Evolutionary conservation across 805 yeast species (phyloP), one percentile per base, ranked within the genome.

Genomic region (Saturnispora sekii): DNA sequence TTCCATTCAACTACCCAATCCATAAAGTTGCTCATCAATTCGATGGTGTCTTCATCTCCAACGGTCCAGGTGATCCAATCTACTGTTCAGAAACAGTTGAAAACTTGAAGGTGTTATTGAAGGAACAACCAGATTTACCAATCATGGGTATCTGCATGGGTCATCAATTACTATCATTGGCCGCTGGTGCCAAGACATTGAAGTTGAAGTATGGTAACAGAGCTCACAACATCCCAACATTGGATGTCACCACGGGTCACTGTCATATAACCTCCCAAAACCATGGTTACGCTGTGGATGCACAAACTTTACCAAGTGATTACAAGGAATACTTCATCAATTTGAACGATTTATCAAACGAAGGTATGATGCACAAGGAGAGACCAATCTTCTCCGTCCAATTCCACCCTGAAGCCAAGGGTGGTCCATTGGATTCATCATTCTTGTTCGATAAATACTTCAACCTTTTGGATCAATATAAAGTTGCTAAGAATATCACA

Each of bases 371-470:
- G 57, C 98, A 93, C 66, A 74, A 70, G 46, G 61, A 77, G 34
- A 82, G 77, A 63, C 99, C 99, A 43, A 84, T 90, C 45, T 93
- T 90, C 69, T 86, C 96, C 33, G 87, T 96, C 2, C 98, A 93
- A 67, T 93, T 93, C 76, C 99, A 93, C 64, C 99, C 99, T 40
- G 99, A 93, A 67, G 97, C 98, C 47, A 90, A 88, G 69, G 97
- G 98, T 57, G 99, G 99, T 55, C 99, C 99, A 48, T 74, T 84
- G 58, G 99, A 93, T 66, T 84, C 96, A 11, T 76, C 87, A 2
- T 86, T 79, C 67, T 71, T 93, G 64, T 93, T 93, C 56, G 97
- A 93, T 71, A 86, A 80, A 65, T 93, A 85, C 67, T 79, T 93
- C 56, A 75, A 70, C 33, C 72, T 81, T 58, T 81, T 93, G 51